Conservation (phyloP, 2,329 filamentous ascomycete species). For the Exserohilum turcica region DNA sequence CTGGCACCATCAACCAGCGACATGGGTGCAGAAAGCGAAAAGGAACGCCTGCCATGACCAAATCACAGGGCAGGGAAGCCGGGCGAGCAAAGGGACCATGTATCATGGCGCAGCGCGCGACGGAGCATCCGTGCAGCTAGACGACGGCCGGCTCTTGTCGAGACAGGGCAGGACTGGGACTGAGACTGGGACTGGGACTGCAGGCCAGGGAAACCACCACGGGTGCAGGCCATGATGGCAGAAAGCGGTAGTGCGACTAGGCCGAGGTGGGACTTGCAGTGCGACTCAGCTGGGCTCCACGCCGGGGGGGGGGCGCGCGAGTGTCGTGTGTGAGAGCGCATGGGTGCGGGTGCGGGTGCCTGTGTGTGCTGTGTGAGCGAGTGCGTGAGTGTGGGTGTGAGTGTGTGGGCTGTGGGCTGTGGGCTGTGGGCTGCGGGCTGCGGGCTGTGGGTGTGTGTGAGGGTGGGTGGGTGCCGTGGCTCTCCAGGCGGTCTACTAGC, state of each 20-base stretch:
- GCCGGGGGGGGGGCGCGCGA: constrained; percentile 30
- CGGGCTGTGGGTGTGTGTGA: too few species aligned
- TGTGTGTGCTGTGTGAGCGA: too few species aligned
- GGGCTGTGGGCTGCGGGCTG: too few species aligned
- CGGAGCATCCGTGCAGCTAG: constrained; percentile 46
- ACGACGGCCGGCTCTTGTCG: constrained; percentile 34
- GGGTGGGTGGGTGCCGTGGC: constrained; percentile 15
- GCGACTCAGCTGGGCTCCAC: constrained; percentile 43
- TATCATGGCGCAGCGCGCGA: constrained; percentile 52
- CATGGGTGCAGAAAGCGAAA: constrained; percentile 39
- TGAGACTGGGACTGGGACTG: too few species aligned
- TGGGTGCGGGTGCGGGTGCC: too few species aligned
- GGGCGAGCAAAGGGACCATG: constrained; percentile 42
- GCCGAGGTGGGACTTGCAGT: constrained; percentile 31
- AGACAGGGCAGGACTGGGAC: too few species aligned
- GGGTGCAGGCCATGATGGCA: constrained; percentile 35
- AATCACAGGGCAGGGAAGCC: constrained; percentile 41
- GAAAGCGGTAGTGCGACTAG: constrained; percentile 31
- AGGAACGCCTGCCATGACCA: constrained; percentile 40
- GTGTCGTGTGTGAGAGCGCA: constrained; percentile 41
- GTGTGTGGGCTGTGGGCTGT: too few species aligned
- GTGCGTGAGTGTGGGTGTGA: constrained; percentile 24
- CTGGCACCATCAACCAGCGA: constrained; percentile 45
- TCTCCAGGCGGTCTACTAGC: constrained; percentile 44
- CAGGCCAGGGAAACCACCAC: constrained; percentile 32